Evolutionary conservation across 257 asterid species (phyloP).

Genomic region (Plantago elongata): DNA sequence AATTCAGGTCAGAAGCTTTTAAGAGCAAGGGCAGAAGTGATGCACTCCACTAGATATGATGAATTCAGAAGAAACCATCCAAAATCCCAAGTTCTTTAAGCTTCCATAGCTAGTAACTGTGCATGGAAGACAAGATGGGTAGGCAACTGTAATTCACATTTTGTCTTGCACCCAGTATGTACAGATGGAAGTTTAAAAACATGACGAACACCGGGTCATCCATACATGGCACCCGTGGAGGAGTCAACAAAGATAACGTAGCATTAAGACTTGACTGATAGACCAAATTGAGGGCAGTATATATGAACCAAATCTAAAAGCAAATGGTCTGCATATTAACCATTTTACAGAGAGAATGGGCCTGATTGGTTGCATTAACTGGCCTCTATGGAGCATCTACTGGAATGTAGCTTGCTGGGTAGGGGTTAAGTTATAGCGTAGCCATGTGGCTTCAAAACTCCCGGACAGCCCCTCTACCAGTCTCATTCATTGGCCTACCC

Average conservation of each 20-base stretch:
- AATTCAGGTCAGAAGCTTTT: slow-evolving; percentile 9
- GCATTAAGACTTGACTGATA: slow-evolving; percentile 2
- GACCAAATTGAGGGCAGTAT: not conserved
- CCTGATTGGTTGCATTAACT: not conserved
- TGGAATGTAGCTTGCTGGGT: not conserved
- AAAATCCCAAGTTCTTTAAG: not conserved
- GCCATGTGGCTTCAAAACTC: too few relatives aligned
- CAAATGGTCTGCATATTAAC: not conserved
- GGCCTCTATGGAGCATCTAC: not conserved
- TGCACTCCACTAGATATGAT: not conserved
- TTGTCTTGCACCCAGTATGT: not conserved
- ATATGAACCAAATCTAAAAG: not conserved
- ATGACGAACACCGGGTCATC: slow-evolving; percentile 3
- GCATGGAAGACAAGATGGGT: too few relatives aligned
- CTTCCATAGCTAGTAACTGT: not conserved
- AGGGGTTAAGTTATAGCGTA: not conserved
- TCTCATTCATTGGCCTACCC: too few relatives aligned
- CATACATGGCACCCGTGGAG: slow-evolving; percentile 1
- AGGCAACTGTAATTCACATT: too few relatives aligned
- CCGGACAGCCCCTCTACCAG: not conserved
- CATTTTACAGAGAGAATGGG: not conserved
- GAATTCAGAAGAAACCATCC: not conserved
- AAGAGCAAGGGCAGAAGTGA: not conserved
- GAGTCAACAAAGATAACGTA: not conserved
- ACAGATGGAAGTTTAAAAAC: slow-evolving; percentile 7